Percentiles rank a stretch among this genome's conserved stretches.
phyloP scores from a whole-genome alignment of 2,329 filamentous ascomycete species.

The Trichoderma sp. region DNA sequence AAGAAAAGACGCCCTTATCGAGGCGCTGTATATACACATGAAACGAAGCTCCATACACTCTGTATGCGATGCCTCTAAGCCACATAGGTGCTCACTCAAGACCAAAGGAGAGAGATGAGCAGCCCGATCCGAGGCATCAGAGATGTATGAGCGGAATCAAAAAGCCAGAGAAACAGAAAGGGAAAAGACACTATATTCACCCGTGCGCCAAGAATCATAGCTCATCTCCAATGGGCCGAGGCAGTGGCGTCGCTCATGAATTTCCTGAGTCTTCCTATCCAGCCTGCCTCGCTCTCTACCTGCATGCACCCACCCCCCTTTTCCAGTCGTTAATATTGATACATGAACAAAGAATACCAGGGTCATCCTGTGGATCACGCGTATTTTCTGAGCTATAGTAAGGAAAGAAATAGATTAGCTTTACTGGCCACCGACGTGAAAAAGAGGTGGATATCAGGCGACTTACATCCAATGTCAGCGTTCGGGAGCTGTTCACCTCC shows the following conservation, averaged over 20 bases:
- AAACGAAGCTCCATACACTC: not conserved
- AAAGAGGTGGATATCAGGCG: not conserved
- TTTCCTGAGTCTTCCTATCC: slow-evolving; percentile 24
- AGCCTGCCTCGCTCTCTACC: slow-evolving; percentile 8
- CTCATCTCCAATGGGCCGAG: slow-evolving; percentile 24
- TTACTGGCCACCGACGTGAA: not conserved
- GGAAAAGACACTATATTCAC: slow-evolving; percentile 7
- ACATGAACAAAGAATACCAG: slow-evolving; percentile 13
- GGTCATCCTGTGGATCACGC: slow-evolving; percentile 31
- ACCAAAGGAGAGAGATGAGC: no score
- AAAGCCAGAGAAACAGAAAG: not conserved
- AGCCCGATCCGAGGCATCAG: no score
- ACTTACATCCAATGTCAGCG: slow-evolving; percentile 93
- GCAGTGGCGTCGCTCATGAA: not conserved
- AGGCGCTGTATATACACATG: no score
- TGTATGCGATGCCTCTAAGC: not conserved
- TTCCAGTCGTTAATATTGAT: slow-evolving; percentile 23
- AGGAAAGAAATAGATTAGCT: slow-evolving; percentile 27
- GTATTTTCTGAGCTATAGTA: slow-evolving; percentile 41
- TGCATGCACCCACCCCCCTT: not conserved
- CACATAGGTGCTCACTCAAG: no score
- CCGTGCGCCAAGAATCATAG: slow-evolving; percentile 26
- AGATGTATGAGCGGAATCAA: not conserved
- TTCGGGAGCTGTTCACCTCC: slow-evolving; percentile 86
- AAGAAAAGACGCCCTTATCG: no score